Evolutionary conservation across 305 asterid species (phyloP).

Genomic region (Fraxinus floribunda): DNA sequence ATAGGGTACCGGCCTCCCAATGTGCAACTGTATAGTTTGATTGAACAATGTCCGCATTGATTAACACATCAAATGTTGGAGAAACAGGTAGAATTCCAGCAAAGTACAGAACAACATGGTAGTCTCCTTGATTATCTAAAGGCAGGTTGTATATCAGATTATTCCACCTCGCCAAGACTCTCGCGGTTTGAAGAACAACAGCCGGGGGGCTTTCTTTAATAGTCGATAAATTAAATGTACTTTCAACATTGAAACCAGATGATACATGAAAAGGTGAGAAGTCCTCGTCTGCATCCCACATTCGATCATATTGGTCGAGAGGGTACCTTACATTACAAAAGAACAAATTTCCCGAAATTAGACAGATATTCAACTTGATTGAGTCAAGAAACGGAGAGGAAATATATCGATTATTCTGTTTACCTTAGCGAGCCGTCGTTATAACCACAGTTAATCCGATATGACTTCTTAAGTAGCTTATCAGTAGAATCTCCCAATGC

Average conservation of each 20-base stretch:
- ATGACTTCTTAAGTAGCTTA: slow-evolving; percentile 61
- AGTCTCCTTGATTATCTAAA: slow-evolving; percentile 66
- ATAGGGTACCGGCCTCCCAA: slow-evolving; percentile 53
- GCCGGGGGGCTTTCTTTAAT: slow-evolving; percentile 73
- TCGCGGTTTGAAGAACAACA: slow-evolving; percentile 75
- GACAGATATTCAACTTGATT: background rate
- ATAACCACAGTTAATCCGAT: slow-evolving; percentile 80
- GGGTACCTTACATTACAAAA: slow-evolving; percentile 61
- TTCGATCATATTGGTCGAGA: slow-evolving; percentile 74
- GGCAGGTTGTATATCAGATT: slow-evolving; percentile 63
- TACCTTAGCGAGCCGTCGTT: slow-evolving; percentile 74
- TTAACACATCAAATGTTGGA: slow-evolving; percentile 68
- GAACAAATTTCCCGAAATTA: slow-evolving; percentile 1
- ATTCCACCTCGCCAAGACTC: slow-evolving; percentile 80
- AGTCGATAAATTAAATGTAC: slow-evolving; percentile 48
- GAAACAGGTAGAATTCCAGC: slow-evolving; percentile 85
- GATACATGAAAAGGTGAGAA: slow-evolving; percentile 84
- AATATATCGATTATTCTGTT: background rate
- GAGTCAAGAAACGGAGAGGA: slow-evolving; percentile 5
- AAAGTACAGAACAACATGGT: slow-evolving; percentile 77
- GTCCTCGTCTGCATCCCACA: slow-evolving; percentile 90
- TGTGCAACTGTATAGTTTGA: slow-evolving; percentile 63
- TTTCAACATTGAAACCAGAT: slow-evolving; percentile 58
- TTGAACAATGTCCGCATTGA: slow-evolving; percentile 56
- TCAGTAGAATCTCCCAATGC: slow-evolving; percentile 43